Percentiles rank a stretch among this genome's conserved stretches.
phyloP scores from a whole-genome alignment of 2,329 filamentous ascomycete genomes.

The Fusarium sp. region DNA sequence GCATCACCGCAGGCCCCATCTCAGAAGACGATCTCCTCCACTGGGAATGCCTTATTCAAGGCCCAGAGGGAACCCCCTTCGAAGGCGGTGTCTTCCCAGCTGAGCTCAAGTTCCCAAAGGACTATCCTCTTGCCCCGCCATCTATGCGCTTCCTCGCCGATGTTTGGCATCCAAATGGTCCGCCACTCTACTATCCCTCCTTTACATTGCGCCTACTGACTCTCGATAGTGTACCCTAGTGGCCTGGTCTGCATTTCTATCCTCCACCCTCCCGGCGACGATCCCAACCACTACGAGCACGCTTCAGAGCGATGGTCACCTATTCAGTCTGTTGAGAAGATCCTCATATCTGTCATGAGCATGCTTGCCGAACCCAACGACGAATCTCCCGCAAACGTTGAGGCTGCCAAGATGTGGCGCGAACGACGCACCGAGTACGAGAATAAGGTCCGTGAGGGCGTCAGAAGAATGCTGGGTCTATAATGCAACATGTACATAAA shows the following conservation, averaged over 20 bases:
- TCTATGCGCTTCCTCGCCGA: slow-evolving; percentile 96
- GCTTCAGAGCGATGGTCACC: slow-evolving; percentile 96
- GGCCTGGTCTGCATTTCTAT: slow-evolving; percentile 98
- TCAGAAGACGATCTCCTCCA: slow-evolving; percentile 94
- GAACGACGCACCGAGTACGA: slow-evolving; percentile 88
- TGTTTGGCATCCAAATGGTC: slow-evolving; percentile 97
- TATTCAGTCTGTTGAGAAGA: slow-evolving; percentile 98
- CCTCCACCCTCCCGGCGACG: slow-evolving; percentile 93
- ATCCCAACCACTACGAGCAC: slow-evolving; percentile 98
- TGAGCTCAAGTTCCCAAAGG: slow-evolving; percentile 92
- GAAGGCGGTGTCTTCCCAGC: slow-evolving; percentile 96
- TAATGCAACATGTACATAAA: slow-evolving; percentile 51
- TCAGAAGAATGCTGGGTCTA: slow-evolving; percentile 81
- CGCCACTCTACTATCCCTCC: slow-evolving; percentile 31
- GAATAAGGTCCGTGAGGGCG: slow-evolving; percentile 83
- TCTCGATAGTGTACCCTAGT: slow-evolving; percentile 82
- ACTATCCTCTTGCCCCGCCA: slow-evolving; percentile 96
- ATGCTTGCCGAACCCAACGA: slow-evolving; percentile 98
- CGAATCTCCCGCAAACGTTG: slow-evolving; percentile 94
- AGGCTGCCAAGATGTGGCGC: slow-evolving; percentile 96
- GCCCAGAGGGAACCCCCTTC: slow-evolving; percentile 94
- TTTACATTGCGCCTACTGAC: background rate
- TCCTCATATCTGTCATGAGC: slow-evolving; percentile 95
- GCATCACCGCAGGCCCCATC: slow-evolving; percentile 93
- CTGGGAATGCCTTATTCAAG: slow-evolving; percentile 97